Base-by-base conservation (phyloP, 1,139 yeast genomes). In the Hemisphaericaspora xylanilytica region DNA sequence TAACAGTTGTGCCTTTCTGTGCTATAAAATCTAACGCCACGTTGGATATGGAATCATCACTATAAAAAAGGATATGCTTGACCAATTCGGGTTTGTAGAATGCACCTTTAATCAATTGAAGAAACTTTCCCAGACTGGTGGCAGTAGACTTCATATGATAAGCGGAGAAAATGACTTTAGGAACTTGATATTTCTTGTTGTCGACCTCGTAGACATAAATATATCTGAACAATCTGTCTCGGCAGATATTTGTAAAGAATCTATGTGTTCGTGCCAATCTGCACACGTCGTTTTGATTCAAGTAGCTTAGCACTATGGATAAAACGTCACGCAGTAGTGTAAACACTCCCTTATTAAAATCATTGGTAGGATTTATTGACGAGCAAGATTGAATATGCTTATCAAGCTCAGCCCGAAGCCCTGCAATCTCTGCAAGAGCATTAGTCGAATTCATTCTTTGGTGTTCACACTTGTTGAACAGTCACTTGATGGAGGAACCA, bases 201-300 rank as follows among this genome's bases (percentile, higher is more conserved):
- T n/a, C n/a, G n/a, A n/a, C 48, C 52, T 36, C 32, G 15, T 36
- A 31, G 22, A 36, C 21, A 20, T 36, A 36, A 11, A 36, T 18
- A 3, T 20, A 25, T 15, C n/a, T 12, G 7, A 31, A 36, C 28
- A 36, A 18, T 20, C 25, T 26, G 1, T 2, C 7, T 31, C 28
- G 25, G 24, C 30, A 35, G 9, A 18, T 16, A 7, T 20, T n/a
- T 3, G 6, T 12, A 31, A 31, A 36, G 2, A 12, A n/a, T 20
- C 27, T 16, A 14, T 31, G 35, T 3, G 27, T 31, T 16, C 20
- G 16, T 6, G 16, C 20, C 10, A 36, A 31, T 17, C 24, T 16
- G 6, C 26, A 6, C 15, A 36, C 20, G 15, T 36, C 38, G 5
- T 18, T 21, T 24, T 25, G 31, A 11, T 35, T 35, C 11, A 35